Base-by-base conservation (phyloP, 371 early-diverging fungal species). In the Capillidium rhysosporum region DNA sequence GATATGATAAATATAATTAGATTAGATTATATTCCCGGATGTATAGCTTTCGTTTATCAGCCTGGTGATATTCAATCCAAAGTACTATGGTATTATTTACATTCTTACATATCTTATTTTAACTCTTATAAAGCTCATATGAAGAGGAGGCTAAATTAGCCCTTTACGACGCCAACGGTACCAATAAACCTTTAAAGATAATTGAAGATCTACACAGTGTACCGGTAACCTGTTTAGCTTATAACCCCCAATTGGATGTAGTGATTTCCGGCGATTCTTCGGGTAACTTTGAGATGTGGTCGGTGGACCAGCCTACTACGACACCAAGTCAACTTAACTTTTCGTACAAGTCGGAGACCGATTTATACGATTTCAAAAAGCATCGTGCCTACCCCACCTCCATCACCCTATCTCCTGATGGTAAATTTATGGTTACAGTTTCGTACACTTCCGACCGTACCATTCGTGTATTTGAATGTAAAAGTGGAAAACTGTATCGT, bases 1-100 rank as follows among this genome's bases (percentile, higher is more conserved):
- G 93, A 94, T 60, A 94, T 94, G 95, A 91, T 94, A 57, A 91
- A 90, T 56, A 88, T 92, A 68, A 74, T 93, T 61, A 79, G 80
- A 58, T 63, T 89, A 28, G 72, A 73, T 8, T 92, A 75, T 59
- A 60, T 79, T 4, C 91, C 92, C 7, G 69, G 72, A 20, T 68
- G 76, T 40, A 69, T 90, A 0, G 86, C 89, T 64, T 96, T 93
- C 90, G 75, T 85, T 44, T 82, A 78, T 61, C 76, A 82, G 61
- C 73, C 73, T 40, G 91, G 84, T 14, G 81, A 88, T 61, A 82
- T 89, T 0, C 80, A 79, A 45, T 79, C 87, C 14, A 58, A 81
- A 31, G 70, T 89, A 20, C 84, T 87, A 18, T 75, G 83, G 79
- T 85, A 76, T 60, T 69, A 59, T 4, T 3, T 31, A 8, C 7